Evolutionary conservation across 2,329 filamentous ascomycete species (phyloP), one percentile per base, ranked within the genome.

Genomic region (Penicillium olsonii): DNA sequence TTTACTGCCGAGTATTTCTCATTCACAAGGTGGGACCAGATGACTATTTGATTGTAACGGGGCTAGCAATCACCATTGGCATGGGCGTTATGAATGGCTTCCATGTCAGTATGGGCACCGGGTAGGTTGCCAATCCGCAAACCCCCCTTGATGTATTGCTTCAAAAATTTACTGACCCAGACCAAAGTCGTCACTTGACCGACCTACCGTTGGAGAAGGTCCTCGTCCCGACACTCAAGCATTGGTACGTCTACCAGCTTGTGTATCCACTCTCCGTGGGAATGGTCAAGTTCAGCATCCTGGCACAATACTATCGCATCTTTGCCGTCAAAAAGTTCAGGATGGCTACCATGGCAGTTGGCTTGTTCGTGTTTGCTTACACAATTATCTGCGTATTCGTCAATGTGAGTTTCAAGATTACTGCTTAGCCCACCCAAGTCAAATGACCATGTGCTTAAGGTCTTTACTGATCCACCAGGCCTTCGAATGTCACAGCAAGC

Each of bases 251-350:
- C 7, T 74, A 71, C 56, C 68, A 73, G 46, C 55, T 74, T 37
- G 59, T 71, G 39, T 75, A 70, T 56, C 58, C 68, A 4, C 53
- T 66, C 12, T 62, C 63, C 11, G 64, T 72, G 39, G 56, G 64
- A 42, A 70, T 69, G 19, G 64, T 71, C 46, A 76, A 76, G 48
- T 58, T 74, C 26, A 73, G 69, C 40, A 71, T 76, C 26, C 49
- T 76, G 34, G 62, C 66, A 33, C 75, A 76, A 55, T 76, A 76
- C 50, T 62, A 70, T n/a, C 69, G 72, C n/a, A 64, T 77, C 34
- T 67, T 63, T 17, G 57, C 56, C 14, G 52, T 57, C 2, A 52
- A 38, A 33, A 52, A 53, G 19, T 66, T 65, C 41, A 55, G 62
- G 22, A 42, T 52, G 10, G 48, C 59, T 17, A 52, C 65, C 6